Conservation (phyloP, 1,284 basidiomycete genomes). For the Cutaneotrichosporon mucoides region DNA sequence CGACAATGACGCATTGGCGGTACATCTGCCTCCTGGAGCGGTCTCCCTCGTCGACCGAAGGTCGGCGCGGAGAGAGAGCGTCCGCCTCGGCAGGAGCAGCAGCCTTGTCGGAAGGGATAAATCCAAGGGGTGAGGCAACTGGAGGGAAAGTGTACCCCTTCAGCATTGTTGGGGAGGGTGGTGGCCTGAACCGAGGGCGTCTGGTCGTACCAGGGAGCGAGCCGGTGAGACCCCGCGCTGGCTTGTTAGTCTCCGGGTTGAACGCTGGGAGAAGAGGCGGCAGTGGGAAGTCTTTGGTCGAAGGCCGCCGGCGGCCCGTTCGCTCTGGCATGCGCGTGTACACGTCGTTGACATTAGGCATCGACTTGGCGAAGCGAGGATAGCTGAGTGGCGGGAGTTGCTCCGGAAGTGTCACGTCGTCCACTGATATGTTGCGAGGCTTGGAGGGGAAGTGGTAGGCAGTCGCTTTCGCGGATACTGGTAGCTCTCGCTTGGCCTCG, state of each 20-base stretch:
- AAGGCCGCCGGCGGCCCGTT: background rate
- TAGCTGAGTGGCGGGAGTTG: background rate
- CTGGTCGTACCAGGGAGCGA: no score
- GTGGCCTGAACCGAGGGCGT: background rate
- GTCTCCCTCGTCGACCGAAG: background rate
- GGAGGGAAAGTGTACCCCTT: slow-evolving; percentile 1
- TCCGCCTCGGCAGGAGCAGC: no score
- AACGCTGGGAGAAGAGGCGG: background rate
- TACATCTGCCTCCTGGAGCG: slow-evolving; percentile 9
- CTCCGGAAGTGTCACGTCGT: background rate
- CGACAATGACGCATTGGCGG: slow-evolving; percentile 20
- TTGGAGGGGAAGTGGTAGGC: background rate
- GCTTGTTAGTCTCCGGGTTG: no score
- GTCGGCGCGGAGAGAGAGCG: background rate
- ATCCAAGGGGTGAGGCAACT: background rate
- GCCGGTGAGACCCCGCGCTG: no score
- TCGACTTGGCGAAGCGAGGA: slow-evolving; percentile 10
- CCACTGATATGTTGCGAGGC: background rate
- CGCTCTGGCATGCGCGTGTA: slow-evolving; percentile 1
- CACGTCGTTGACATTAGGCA: slow-evolving; percentile 6
- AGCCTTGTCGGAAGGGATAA: no score
- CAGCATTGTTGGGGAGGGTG: background rate
- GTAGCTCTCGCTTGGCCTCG: background rate
- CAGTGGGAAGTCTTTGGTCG: background rate
- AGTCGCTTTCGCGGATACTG: background rate